Conservation (phyloP, 352 stramenopile genomes). For the Phytophthora melonis region DNA sequence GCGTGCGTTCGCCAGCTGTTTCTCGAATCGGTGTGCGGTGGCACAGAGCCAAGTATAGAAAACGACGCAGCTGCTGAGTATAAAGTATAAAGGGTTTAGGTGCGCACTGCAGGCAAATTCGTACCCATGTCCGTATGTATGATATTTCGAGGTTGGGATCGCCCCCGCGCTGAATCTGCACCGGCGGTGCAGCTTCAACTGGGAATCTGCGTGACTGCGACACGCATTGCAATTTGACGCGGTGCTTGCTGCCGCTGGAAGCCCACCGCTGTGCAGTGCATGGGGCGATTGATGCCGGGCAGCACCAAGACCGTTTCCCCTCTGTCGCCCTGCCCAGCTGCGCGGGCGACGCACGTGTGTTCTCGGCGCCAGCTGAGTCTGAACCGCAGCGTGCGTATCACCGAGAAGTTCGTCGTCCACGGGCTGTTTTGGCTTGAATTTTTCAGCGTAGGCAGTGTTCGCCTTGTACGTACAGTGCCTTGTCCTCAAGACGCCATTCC, state of each 20-base stretch:
- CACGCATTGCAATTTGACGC: not conserved
- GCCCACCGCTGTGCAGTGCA: not conserved
- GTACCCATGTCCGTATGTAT: too few relatives aligned
- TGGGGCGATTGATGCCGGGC: not conserved
- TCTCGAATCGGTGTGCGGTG: not conserved
- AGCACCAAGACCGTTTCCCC: not conserved
- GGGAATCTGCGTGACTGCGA: not conserved
- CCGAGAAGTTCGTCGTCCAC: not conserved
- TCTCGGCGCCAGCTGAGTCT: not conserved
- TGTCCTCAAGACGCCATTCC: not conserved
- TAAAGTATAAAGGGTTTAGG: too few relatives aligned
- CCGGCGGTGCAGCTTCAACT: not conserved
- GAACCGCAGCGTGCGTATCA: not conserved
- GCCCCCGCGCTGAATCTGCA: too few relatives aligned
- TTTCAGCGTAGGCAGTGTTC: not conserved
- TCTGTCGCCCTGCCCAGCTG: not conserved
- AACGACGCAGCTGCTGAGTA: too few relatives aligned
- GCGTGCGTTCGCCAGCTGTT: slow-evolving; percentile 6
- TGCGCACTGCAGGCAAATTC: too few relatives aligned
- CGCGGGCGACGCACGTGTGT: not conserved
- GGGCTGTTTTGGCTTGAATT: not conserved
- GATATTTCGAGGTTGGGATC: too few relatives aligned
- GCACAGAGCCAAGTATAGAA: too few relatives aligned
- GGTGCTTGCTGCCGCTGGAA: not conserved
- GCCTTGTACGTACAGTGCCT: too few relatives aligned